Evolutionary conservation across 768 basidiomycete genomes (phyloP).

Genomic region (Kwoniella botswanensis): DNA sequence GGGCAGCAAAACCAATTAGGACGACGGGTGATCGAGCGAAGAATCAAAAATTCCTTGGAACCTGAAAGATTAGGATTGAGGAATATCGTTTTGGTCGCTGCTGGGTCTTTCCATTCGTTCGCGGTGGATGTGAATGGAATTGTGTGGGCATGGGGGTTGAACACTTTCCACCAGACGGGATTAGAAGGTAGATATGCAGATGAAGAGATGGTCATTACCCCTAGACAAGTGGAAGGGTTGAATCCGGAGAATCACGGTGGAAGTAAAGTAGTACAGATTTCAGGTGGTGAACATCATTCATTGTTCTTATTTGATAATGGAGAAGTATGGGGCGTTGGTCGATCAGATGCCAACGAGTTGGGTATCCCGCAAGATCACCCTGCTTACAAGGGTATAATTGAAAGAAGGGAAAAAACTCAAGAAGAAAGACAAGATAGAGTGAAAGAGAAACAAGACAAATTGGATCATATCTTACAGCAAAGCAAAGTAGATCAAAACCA

Average conservation of each 20-base stretch:
- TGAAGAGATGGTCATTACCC: slow-evolving; percentile 63
- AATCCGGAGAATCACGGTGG: slow-evolving; percentile 56
- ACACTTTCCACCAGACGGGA: slow-evolving; percentile 75
- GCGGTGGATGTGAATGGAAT: slow-evolving; percentile 81
- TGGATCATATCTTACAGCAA: slow-evolving; percentile 32
- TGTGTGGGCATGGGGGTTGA: slow-evolving; percentile 96
- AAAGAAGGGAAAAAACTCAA: slow-evolving; percentile 49
- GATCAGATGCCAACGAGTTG: slow-evolving; percentile 80
- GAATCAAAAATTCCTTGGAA: slow-evolving; percentile 84
- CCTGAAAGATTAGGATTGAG: slow-evolving; percentile 86
- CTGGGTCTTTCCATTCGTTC: slow-evolving; percentile 86
- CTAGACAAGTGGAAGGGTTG: slow-evolving; percentile 60
- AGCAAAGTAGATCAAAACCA: slow-evolving; percentile 33
- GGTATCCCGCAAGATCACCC: slow-evolving; percentile 65
- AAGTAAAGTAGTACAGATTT: slow-evolving; percentile 66
- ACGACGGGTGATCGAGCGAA: slow-evolving; percentile 82
- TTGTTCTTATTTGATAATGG: slow-evolving; percentile 84
- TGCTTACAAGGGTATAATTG: slow-evolving; percentile 43
- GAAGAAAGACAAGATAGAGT: slow-evolving; percentile 42
- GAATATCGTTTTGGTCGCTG: slow-evolving; percentile 72
- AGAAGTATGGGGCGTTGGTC: slow-evolving; percentile 83
- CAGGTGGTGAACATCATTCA: slow-evolving; percentile 76
- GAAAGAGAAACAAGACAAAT: slow-evolving; percentile 29
- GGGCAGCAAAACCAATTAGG: slow-evolving; percentile 91
- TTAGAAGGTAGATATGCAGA: slow-evolving; percentile 59